Base-by-base conservation (phyloP, 1,139 yeast genomes). In the Magnusiomyces ingens region DNA sequence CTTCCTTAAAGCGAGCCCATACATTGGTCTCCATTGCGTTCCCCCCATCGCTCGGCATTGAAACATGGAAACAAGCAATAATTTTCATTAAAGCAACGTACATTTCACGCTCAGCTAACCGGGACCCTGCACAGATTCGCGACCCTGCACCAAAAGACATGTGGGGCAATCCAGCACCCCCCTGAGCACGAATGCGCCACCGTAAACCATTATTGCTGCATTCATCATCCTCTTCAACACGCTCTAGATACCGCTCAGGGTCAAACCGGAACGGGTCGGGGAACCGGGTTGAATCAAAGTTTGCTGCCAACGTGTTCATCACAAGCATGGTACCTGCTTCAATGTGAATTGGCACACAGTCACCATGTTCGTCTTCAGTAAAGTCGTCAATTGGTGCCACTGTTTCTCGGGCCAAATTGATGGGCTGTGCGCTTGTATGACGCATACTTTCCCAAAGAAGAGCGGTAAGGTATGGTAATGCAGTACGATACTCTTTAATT, bases 251-350 rank as follows among this genome's bases (percentile, higher is more conserved):
- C 51, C 94, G 66, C 38, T 74, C 77, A 0, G 93, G 93, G 8
- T 67, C 59, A 63, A 84, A 85, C 35, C 60, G 61, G 62, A 68
- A 67, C 0, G 93, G 87, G 32, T 76, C 63, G 1, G 49, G 38
- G n/a, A 63, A 85, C 12, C 66, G 66, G 1, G 55, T 54, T 0
- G 69, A 66, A 62, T 85, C 93, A 65, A 84, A 87, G 62, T 85
- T 84, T 1, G 85, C 91, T 0, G 85, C 82, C 70, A 75, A 82
- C 0, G 87, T 77, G 62, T 85, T 85, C 84, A 85, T 79, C 46
- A 83, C 71, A 49, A 85, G 61, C 0, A 75, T 72, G 0, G 90
- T 80, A 1, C 79, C 78, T 6, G 67, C 59, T 0, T 91, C 91
- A 11, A 85, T 78, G 0, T 67, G 55, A 12, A 47, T 17, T 3